Base-by-base conservation (phyloP, 805 yeast species). In the Cyberlindnera maclurae region DNA sequence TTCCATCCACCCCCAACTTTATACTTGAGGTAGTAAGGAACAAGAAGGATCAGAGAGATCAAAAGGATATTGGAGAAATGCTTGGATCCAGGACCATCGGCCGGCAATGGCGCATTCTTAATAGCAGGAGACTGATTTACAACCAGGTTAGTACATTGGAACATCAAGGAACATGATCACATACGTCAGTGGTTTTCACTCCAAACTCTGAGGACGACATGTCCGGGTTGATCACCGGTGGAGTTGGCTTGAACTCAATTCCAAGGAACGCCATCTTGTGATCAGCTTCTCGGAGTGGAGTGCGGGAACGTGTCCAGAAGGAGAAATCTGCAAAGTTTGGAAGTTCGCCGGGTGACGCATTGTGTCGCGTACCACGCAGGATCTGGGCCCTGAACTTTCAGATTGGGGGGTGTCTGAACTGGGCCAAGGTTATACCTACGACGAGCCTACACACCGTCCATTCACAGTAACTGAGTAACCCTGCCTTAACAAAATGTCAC, bases 61-160 rank as follows among this genome's bases (percentile, higher is more conserved):
- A 87, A 55, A 11, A 74, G 55, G 48, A 52, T 52, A 63, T 88
- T 87, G 61, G 74, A 73, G 65, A 88, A 87, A 52, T 79, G 75
- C 57, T 75, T 78, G 26, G 88, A 70, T 18, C 94, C 88, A 5
- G 96, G 85, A 31, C 96, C 96, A 58, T 87, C 96, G 5, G 95
- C 95, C 20, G 95, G 89, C 45, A 86, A 67, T 10, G 88, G 88
- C 2, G 90, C 95, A 58, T 87, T 87, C 55, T 81, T 76, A 57
- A 87, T 86, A 7, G 89, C 68, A 20, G 95, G 94, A 36, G 57
- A 74, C 65, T 55, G 46, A 20, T 5, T 4, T 15, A 12, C n/a
- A 12, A 15, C 12, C 3, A 8, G 17, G 33, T 30, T 16, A 3
- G 17, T 13, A 30, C 12, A 13, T n/a, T n/a, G n/a, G n/a, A n/a